These are phyloP conservation scores for Aspergillus awamori DNA, from an alignment of 2,329 filamentous ascomycete species.

Conservation along the genomic window DNA sequence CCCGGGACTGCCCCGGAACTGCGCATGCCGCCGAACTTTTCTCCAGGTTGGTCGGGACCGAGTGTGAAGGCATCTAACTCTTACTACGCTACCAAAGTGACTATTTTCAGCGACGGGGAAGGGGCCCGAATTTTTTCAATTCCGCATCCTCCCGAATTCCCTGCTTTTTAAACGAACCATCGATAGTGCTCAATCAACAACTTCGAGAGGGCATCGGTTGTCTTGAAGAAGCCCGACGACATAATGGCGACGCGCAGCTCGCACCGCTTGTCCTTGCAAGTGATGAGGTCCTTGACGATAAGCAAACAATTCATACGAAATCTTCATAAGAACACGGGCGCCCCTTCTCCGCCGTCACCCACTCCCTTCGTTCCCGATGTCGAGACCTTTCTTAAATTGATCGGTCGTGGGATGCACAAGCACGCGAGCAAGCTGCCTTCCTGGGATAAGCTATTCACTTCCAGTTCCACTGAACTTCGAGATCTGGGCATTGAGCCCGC, in stretches of 20 bases:
- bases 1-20: conserved; percentile 32
- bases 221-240: background rate
- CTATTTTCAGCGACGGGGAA: background rate
- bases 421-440: conserved; percentile 85
- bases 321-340: conserved; percentile 45
- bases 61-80: background rate
- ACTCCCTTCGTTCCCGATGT: conserved; percentile 87
- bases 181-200: background rate
- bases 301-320: conserved; percentile 41
- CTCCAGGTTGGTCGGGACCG: conserved; percentile 11
- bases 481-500: conserved; percentile 86
- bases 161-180: background rate
- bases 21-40: conserved; percentile 32
- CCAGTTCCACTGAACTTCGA: conserved; percentile 75
- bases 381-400: conserved; percentile 82
- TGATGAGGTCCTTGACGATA: conserved; percentile 28
- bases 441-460: conserved; percentile 87
- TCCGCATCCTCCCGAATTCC: background rate
- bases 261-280: conserved; percentile 31
- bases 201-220: background rate
- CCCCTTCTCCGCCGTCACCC: conserved; percentile 63
- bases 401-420: conserved; percentile 81
- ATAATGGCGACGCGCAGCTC: conserved; percentile 37
- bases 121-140: background rate
- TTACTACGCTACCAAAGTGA: background rate